Evolutionary conservation across 306 rosid species (phyloP), one percentile per base, ranked within the genome.

Genomic region (Senna tora): DNA sequence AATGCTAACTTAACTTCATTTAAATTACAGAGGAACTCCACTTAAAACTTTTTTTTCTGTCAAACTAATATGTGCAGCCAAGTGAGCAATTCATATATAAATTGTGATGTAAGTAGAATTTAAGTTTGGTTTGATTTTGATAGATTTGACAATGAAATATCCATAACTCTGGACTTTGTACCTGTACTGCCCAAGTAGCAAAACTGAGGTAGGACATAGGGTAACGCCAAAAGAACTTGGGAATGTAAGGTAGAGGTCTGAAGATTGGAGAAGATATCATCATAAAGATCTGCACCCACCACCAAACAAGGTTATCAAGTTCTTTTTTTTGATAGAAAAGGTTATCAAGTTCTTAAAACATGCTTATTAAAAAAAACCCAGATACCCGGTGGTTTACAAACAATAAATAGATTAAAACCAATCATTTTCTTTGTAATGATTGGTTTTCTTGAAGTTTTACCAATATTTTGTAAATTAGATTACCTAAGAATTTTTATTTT

Each of bases 181-280:
- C 84, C 81, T 76, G 78, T 61, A 76, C 20, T 50, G 78, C 78
- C 81, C 81, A 81, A 5, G 81, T 71, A 33, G 71, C 78, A 38
- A 58, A 81, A 56, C 84, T 81, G 38, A 81, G 72, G 34, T 81
- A 81, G 69, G 75, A 81, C 74, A 81, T 53, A 11, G 84, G 84
- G 19, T 81, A 81, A 59, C 78, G 75, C 84, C 84, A 81, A 72
- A 81, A 76, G 65, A 73, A 33, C 81, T 71, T 66, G 53, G 84
- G 84, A 58, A 81, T 39, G 25, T 81, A 81, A 14, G 66, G 22
- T 7, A 65, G 46, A 1, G 56, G 80, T 47, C 81, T 73, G 53
- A 43, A 71, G 53, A 81, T 71, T 13, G 36, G 78, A 10, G 84
- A 81, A 22, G 81, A 12, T 89, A 86, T 82, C 89, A 88, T 88